phyloP scores from a whole-genome alignment of 257 asterid species.

The Ajuga chamaepitys region DNA sequence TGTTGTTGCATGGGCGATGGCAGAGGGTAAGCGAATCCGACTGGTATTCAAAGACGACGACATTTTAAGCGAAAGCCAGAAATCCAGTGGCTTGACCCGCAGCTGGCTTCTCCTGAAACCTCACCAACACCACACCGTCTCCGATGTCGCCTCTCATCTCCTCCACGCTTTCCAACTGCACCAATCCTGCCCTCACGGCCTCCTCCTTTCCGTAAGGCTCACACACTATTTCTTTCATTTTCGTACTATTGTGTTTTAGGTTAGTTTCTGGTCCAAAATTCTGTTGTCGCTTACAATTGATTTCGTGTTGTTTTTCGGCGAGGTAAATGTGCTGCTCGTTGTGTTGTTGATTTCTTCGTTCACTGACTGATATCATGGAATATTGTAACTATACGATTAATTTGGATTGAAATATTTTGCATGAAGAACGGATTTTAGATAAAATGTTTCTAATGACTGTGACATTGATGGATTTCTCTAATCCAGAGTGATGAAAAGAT shows the following conservation, averaged over 20 bases:
- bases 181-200: constrained; percentile 74
- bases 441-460: neutral
- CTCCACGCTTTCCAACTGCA: constrained; percentile 65
- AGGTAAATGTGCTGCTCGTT: neutral
- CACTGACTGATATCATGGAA: neutral
- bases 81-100: constrained; percentile 51
- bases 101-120: constrained; percentile 69
- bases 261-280: neutral
- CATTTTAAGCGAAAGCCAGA: constrained; percentile 59
- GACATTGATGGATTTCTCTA: neutral
- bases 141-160: constrained; percentile 49
- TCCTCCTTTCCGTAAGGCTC: constrained; percentile 53
- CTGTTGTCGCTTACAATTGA: neutral
- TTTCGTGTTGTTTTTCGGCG: neutral
- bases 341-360: neutral
- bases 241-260: neutral
- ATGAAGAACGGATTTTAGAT: neutral
- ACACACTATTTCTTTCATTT: neutral
- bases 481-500: neutral
- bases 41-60: constrained; percentile 51
- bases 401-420: neutral
- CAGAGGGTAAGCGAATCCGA: constrained; percentile 55
- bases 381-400: neutral
- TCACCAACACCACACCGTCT: constrained; percentile 42
- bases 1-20: constrained; percentile 60